Conservation (phyloP, 306 rosid genomes). For the Mucuna pruriens region DNA sequence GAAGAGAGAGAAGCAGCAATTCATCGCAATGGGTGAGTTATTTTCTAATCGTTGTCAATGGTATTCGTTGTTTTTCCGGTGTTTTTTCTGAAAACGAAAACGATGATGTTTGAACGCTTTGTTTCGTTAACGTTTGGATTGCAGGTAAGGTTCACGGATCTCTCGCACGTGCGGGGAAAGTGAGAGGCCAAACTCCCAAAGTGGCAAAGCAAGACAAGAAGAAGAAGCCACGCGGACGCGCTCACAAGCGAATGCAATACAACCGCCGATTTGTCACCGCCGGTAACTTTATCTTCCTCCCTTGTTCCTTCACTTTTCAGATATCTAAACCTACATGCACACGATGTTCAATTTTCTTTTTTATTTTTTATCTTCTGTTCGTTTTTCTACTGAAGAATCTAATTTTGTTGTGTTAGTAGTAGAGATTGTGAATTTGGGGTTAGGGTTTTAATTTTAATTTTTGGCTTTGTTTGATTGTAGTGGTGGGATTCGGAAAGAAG, state of each 20-base stretch:
- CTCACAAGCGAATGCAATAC: constrained; percentile 56
- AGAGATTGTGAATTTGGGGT: background rate
- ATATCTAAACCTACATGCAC: background rate
- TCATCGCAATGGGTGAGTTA: constrained; percentile 35
- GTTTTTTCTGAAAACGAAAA: background rate
- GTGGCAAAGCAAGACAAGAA: constrained; percentile 52
- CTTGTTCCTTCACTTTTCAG: background rate
- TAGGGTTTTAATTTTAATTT: background rate
- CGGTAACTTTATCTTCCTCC: constrained; percentile 21
- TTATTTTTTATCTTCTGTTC: background rate
- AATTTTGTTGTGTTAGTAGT: background rate
- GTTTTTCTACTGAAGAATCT: background rate
- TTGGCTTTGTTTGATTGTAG: constrained; percentile 32
- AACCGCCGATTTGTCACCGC: constrained; percentile 57
- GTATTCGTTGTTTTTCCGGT: background rate
- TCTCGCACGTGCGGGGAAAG: constrained; percentile 50
- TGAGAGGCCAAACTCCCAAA: constrained; percentile 53
- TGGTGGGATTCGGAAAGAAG: constrained; percentile 50
- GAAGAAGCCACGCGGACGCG: constrained; percentile 58
- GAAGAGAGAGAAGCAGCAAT: background rate
- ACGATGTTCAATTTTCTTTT: background rate
- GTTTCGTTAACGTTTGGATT: background rate
- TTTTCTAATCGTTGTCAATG: background rate
- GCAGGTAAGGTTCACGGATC: constrained; percentile 53
- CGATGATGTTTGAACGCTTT: background rate